Base-by-base conservation (phyloP, 495 filamentous ascomycete species). In the Xylaria sp. region DNA sequence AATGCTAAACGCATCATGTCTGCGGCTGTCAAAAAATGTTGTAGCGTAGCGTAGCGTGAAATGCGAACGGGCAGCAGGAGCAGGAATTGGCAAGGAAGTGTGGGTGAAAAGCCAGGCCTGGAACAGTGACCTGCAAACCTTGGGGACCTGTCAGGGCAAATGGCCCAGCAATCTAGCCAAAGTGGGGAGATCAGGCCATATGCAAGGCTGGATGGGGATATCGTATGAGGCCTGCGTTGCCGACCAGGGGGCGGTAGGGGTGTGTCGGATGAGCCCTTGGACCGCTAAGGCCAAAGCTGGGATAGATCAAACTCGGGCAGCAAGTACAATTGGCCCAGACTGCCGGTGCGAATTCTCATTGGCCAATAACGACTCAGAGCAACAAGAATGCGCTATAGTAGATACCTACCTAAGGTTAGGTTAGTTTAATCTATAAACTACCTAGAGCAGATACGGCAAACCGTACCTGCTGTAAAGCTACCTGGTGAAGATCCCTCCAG, bases 191-290 rank as follows among this genome's bases (percentile, higher is more conserved):
- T 79, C 77, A 79, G 75, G 73, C 77, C 77, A 79, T 73, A 70
- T 65, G 66, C 75, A 65, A 79, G 77, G 77, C 75, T 79, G 68
- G 26, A 61, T 68, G 57, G 69, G 70, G 72, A 71, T 35, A 79
- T 79, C 77, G 77, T 79, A 79, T 76, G 77, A 79, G 75, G 70
- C 52, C 67, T 69, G 74, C 74, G 74, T 77, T 58, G 58, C 66
- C 65, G 35, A 67, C 46, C 33, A 33, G 64, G 37, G 37, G 29
- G 9, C 1, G n/a, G 24, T 17, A 46, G 1, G 43, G 43, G 62
- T 21, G 62, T 50, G 62, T 66, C 62, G 62, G 62, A 66, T 66
- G 44, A 44, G 44, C 62, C 46, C 62, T 66, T 31, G 43, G 46
- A 48, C 33, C 59, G n/a, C 62, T 35, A 21, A 29, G 24, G 43